These are phyloP conservation scores for Zoysia matrella DNA, from an alignment of 202 grass and related monocot genomes.

Conservation along the genomic window DNA sequence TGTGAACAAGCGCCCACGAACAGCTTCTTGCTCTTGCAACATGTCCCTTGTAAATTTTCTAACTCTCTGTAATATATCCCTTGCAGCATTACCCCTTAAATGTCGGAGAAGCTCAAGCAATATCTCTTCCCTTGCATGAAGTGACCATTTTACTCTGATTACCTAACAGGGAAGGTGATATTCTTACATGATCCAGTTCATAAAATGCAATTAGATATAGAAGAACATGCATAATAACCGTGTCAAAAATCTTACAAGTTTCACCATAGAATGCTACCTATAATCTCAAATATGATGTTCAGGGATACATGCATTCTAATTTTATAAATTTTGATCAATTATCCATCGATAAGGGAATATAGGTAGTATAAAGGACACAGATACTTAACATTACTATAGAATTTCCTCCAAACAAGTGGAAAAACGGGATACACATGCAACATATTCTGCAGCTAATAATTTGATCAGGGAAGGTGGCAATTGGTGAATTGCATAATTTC, in stretches of 20 bases:
- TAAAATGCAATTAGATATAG: slow-evolving; percentile 24
- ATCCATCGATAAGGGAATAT: too few species aligned
- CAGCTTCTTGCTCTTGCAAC: slow-evolving; percentile 91
- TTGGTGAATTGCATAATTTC: too few species aligned
- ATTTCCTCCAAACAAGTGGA: too few species aligned
- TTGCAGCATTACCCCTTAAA: slow-evolving; percentile 67
- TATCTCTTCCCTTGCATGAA: slow-evolving; percentile 91
- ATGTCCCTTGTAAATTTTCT: slow-evolving; percentile 65
- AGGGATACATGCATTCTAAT: too few species aligned
- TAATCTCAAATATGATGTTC: not conserved
- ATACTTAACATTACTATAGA: too few species aligned
- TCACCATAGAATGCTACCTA: not conserved
- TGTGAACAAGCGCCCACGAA: slow-evolving; percentile 78
- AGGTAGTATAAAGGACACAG: too few species aligned
- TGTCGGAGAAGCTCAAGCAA: slow-evolving; percentile 69
- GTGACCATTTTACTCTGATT: slow-evolving; percentile 91
- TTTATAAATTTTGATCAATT: too few species aligned
- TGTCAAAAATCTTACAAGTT: not conserved
- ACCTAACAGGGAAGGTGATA: slow-evolving; percentile 49
- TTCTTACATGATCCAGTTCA: slow-evolving; percentile 27
- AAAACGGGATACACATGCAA: too few species aligned
- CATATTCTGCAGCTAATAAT: too few species aligned
- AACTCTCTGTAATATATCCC: slow-evolving; percentile 57
- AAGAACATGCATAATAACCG: slow-evolving; percentile 17
- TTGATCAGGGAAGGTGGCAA: too few species aligned